Conservation (phyloP, 495 filamentous ascomycete species). For the Penicillium egyptiacum region DNA sequence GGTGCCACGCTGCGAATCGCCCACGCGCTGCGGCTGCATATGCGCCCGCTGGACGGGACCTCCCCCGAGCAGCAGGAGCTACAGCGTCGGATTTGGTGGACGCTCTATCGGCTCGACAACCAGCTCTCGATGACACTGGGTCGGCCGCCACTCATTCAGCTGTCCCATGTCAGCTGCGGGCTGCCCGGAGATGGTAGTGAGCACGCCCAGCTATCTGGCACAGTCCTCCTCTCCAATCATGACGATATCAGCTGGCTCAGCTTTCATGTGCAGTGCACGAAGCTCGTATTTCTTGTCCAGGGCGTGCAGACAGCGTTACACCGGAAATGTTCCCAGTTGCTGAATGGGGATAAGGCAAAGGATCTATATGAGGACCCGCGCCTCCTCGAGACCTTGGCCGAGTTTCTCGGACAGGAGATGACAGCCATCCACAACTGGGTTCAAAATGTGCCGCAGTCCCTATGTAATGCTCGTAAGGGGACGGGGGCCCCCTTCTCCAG, state of each 20-base stretch:
- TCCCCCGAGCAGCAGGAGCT: conserved; percentile 28
- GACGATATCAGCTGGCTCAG: conserved; percentile 42
- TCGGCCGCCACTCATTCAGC: conserved; percentile 42
- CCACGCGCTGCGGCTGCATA: conserved; percentile 53
- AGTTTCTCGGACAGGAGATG: conserved; percentile 29
- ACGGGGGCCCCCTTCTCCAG: conserved; percentile 43
- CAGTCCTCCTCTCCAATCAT: conserved; percentile 36
- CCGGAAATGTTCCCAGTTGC: conserved; percentile 16
- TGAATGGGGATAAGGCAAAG: conserved; percentile 16
- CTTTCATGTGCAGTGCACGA: conserved; percentile 39
- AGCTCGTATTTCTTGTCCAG: conserved; percentile 40
- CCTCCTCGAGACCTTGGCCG: conserved; percentile 23
- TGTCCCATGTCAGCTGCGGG: conserved; percentile 34
- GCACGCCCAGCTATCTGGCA: conserved; percentile 36
- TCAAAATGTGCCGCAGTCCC: conserved; percentile 36
- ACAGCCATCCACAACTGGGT: conserved; percentile 28
- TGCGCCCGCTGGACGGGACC: neutral
- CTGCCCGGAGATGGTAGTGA: conserved; percentile 42
- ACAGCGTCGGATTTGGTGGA: conserved; percentile 54
- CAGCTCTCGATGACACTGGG: conserved; percentile 54
- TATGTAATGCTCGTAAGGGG: conserved; percentile 39
- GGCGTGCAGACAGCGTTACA: conserved; percentile 41
- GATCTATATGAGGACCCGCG: conserved; percentile 10
- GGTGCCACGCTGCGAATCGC: conserved; percentile 49
- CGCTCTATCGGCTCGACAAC: conserved; percentile 46